phyloP scores from a whole-genome alignment of 768 basidiomycete species.

The Strobilomyces dryophilus region DNA sequence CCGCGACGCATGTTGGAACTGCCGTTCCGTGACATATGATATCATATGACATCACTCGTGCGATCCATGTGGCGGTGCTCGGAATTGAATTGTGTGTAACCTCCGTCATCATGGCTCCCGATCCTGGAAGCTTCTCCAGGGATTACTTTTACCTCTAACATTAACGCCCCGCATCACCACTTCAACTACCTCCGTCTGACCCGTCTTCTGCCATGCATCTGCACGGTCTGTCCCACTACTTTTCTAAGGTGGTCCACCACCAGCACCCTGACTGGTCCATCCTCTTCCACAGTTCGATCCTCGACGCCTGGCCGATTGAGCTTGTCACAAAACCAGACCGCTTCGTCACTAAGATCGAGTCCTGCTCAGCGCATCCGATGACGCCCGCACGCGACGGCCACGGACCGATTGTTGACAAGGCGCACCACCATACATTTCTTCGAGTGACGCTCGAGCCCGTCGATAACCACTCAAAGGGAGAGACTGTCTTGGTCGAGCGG shows the following conservation, averaged over 20 bases:
- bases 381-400: not conserved
- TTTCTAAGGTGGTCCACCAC: constrained; percentile 10
- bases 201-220: not conserved
- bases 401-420: not conserved
- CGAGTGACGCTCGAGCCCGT: constrained; percentile 5
- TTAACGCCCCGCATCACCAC: not conserved
- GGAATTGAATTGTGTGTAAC: not conserved
- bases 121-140: not conserved
- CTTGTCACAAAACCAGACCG: constrained; percentile 1
- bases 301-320: constrained; percentile 10
- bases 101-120: not conserved
- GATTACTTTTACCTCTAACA: not conserved
- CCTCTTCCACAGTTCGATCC: constrained; percentile 5
- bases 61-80: constrained; percentile 1
- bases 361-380: constrained; percentile 7
- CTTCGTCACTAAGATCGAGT: constrained; percentile 9
- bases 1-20: no score
- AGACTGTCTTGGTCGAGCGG: constrained; percentile 10
- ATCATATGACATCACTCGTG: not conserved
- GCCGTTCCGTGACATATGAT: no score
- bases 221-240: constrained; percentile 1
- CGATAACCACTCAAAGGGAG: not conserved
- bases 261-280: not conserved
- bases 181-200: not conserved
- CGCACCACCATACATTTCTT: constrained; percentile 8